phyloP scores from a whole-genome alignment of 306 rosid species.

The Vigna trinervia region DNA sequence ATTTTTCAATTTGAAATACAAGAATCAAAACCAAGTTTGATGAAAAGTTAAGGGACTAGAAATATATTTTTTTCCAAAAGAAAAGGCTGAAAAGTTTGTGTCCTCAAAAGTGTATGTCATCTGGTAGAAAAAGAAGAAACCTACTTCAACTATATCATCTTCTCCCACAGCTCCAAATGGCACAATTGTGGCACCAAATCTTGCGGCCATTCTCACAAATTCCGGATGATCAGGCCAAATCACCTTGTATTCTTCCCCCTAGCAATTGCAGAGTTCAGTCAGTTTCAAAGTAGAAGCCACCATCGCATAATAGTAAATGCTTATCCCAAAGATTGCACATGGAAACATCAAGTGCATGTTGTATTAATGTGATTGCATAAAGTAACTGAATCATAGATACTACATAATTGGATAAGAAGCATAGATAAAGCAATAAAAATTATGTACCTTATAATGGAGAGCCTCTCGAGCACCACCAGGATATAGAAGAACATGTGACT shows the following conservation, averaged over 20 bases:
- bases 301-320: constrained; percentile 13
- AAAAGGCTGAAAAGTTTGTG: no score
- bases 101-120: no score
- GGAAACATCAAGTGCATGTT: neutral
- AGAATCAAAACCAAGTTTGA: no score
- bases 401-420: constrained; percentile 14
- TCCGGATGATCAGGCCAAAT: constrained; percentile 90
- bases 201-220: constrained; percentile 97
- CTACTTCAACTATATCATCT: constrained; percentile 81
- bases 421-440: constrained; percentile 33
- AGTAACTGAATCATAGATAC: constrained; percentile 17
- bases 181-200: constrained; percentile 90
- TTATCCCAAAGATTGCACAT: neutral
- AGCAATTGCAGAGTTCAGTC: constrained; percentile 39
- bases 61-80: neutral
- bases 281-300: constrained; percentile 20
- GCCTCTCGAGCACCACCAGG: constrained; percentile 99
- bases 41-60: no score
- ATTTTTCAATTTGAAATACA: no score
- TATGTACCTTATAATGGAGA: constrained; percentile 79
- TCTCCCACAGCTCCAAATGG: constrained; percentile 97
- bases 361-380: neutral
- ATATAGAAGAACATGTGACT: constrained; percentile 85
- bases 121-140: constrained; percentile 44
- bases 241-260: constrained; percentile 91